A percentile compares a stretch with the other conserved stretches of the same genome.
phyloP scores from a whole-genome alignment of 73 alveolate species.

The Paramecium pentaurelia region DNA sequence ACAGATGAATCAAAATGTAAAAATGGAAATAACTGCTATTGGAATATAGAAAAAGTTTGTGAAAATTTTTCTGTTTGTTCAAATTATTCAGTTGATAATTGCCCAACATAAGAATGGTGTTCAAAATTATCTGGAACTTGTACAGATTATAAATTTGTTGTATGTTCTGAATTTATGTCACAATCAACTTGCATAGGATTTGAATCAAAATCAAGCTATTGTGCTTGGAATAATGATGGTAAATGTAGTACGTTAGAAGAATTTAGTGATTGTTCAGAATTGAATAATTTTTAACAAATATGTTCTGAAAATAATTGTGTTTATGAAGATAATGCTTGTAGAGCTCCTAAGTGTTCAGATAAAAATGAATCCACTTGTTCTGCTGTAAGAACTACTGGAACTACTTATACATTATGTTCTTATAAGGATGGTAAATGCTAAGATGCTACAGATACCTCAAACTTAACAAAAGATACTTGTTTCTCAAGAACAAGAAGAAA shows the following conservation, averaged over 20 bases:
- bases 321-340: background rate
- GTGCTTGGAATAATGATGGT: background rate
- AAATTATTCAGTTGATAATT: background rate
- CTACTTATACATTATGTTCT: background rate
- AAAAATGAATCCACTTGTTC: background rate
- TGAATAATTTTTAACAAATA: background rate
- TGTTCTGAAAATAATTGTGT: background rate
- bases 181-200: background rate
- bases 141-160: background rate
- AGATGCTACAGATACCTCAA: background rate
- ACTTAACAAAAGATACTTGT: background rate
- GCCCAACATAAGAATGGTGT: background rate
- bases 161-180: background rate
- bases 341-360: background rate
- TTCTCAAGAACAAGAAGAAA: background rate
- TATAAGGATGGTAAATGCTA: background rate
- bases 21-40: background rate
- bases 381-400: background rate
- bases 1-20: background rate
- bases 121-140: background rate
- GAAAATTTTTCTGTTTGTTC: background rate
- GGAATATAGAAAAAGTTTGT: background rate
- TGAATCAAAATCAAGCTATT: background rate
- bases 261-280: background rate
- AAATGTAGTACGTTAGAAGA: background rate